These are phyloP conservation scores for Wakefieldia striispora DNA, from an alignment of 768 basidiomycete genomes.

Conservation along the genomic window DNA sequence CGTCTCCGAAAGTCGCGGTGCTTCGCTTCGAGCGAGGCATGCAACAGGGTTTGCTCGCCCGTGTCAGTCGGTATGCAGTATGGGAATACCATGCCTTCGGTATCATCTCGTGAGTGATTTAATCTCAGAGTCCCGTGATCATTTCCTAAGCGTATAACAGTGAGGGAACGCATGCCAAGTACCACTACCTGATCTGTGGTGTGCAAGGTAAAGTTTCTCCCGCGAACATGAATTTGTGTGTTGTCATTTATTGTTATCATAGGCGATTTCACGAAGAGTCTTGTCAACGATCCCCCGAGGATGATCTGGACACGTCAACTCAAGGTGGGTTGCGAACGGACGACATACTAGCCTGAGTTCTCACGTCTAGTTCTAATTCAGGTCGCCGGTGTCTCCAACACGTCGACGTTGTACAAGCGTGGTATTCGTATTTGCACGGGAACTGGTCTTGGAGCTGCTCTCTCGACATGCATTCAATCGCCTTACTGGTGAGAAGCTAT, in stretches of 20 bases:
- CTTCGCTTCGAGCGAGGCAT: constrained; percentile 79
- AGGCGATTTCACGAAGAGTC: constrained; percentile 74
- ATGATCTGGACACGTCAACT: constrained; percentile 77
- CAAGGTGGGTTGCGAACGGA: constrained; percentile 45
- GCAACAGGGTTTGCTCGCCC: constrained; percentile 77
- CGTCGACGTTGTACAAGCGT: constrained; percentile 73
- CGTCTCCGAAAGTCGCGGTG: constrained; percentile 75
- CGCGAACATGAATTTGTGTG: neutral
- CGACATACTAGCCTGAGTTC: constrained; percentile 5
- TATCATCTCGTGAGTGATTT: constrained; percentile 59
- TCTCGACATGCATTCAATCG: constrained; percentile 77
- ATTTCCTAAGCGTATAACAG: constrained; percentile 34
- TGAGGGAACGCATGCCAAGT: constrained; percentile 68
- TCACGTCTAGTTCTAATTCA: constrained; percentile 26
- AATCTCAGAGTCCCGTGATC: neutral
- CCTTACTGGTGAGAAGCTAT: constrained; percentile 54
- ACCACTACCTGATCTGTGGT: constrained; percentile 80
- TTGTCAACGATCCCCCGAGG: constrained; percentile 67
- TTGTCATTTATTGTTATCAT: neutral
- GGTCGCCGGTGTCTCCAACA: constrained; percentile 81
- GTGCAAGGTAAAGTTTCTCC: constrained; percentile 51
- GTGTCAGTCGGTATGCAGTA: constrained; percentile 68
- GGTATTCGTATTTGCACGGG: constrained; percentile 83
- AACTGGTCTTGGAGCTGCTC: constrained; percentile 76
- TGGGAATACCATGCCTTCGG: constrained; percentile 86